phyloP scores from a whole-genome alignment of 2,329 filamentous ascomycete genomes.

The Nemania sp. region DNA sequence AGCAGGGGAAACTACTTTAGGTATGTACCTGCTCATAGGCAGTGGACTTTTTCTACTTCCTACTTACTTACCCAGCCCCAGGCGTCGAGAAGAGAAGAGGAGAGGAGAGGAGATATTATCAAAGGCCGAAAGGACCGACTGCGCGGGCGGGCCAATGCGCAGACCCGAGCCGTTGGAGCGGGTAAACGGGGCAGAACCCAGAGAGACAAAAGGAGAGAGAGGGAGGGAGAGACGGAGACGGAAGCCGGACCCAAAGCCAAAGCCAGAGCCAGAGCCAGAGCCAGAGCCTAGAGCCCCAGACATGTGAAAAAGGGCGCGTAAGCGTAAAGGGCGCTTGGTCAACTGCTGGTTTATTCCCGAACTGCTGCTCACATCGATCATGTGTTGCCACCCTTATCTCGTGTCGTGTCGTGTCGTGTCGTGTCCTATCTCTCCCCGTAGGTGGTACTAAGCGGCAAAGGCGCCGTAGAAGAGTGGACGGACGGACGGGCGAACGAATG shows the following conservation, averaged over 20 bases:
- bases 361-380: neutral
- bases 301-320: neutral
- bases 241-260: neutral
- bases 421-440: neutral
- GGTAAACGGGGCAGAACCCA: neutral
- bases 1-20: no score
- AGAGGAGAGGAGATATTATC: neutral
- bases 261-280: no score
- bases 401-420: neutral
- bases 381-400: neutral
- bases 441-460: neutral
- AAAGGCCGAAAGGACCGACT: neutral
- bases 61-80: neutral
- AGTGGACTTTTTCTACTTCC: no score
- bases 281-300: no score
- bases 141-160: conserved; percentile 2
- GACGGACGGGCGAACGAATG: neutral
- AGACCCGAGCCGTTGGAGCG: conserved; percentile 8
- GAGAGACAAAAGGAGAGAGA: neutral
- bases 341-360: neutral
- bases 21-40: no score
- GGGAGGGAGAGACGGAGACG: neutral
- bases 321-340: neutral
- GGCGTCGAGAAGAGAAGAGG: no score
- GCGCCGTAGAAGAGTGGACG: neutral